Conservation (phyloP, 148 eudicot genomes). For the Cornus controversa region DNA sequence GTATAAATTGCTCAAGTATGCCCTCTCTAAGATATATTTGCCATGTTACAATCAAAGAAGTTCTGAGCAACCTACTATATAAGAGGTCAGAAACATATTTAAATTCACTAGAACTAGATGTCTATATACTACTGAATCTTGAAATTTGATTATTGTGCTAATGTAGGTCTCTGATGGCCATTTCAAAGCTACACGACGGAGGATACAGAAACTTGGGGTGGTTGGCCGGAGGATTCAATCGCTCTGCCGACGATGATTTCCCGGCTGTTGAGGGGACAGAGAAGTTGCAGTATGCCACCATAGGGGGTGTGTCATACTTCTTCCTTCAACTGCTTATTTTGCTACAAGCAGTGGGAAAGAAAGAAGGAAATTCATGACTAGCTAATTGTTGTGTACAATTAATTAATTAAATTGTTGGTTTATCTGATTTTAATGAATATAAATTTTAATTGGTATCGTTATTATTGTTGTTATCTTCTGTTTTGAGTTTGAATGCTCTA, state of each 20-base stretch:
- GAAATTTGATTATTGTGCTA: neutral
- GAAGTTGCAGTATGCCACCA: slow-evolving; percentile 82
- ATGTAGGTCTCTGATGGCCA: slow-evolving; percentile 74
- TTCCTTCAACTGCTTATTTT: slow-evolving; percentile 60
- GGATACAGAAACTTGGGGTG: slow-evolving; percentile 85
- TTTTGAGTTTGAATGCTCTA: too few species aligned
- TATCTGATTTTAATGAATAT: too few species aligned
- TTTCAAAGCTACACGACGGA: slow-evolving; percentile 59
- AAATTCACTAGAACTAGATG: neutral
- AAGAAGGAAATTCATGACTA: neutral
- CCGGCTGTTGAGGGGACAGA: slow-evolving; percentile 62
- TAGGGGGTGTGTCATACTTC: slow-evolving; percentile 77
- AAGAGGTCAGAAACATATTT: neutral
- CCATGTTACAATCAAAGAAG: too few species aligned
- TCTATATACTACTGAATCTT: too few species aligned
- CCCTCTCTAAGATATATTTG: too few species aligned
- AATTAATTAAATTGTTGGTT: too few species aligned
- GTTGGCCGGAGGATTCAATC: slow-evolving; percentile 82
- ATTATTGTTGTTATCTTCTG: too few species aligned
- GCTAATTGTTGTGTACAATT: too few species aligned
- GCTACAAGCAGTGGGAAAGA: slow-evolving; percentile 49
- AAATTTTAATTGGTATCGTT: too few species aligned
- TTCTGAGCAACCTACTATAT: too few species aligned
- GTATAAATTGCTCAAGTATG: too few species aligned
- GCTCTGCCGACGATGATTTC: slow-evolving; percentile 63